Evolutionary conservation across 148 eudicot genomes (phyloP).

Genomic region (Cornus suecica): DNA sequence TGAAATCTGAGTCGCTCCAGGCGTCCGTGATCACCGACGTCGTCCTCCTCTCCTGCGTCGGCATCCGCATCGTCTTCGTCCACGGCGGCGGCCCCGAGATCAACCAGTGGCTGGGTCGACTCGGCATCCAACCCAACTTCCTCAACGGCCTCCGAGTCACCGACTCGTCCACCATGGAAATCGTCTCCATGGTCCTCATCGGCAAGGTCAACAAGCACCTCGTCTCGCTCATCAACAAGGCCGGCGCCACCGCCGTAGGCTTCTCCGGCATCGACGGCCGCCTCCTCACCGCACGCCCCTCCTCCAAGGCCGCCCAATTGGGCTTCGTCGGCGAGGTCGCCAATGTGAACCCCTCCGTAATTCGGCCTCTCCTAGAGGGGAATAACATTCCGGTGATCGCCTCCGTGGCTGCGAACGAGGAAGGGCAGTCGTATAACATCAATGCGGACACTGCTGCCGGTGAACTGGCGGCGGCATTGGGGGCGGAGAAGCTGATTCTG

Average conservation of each 20-base stretch:
- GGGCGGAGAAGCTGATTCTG: slow-evolving; percentile 79
- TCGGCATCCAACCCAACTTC: slow-evolving; percentile 61
- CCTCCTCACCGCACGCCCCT: slow-evolving; percentile 63
- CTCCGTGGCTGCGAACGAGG: slow-evolving; percentile 65
- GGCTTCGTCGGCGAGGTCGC: slow-evolving; percentile 88
- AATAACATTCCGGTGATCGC: slow-evolving; percentile 71
- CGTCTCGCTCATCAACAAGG: slow-evolving; percentile 69
- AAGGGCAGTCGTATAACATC: slow-evolving; percentile 68
- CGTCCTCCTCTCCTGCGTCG: slow-evolving; percentile 69
- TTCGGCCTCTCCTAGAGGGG: slow-evolving; percentile 52
- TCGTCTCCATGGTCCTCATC: slow-evolving; percentile 78
- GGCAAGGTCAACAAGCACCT: slow-evolving; percentile 74
- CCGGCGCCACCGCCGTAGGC: slow-evolving; percentile 77
- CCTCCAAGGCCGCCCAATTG: slow-evolving; percentile 49
- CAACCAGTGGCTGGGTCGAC: slow-evolving; percentile 51
- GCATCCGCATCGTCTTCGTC: slow-evolving; percentile 63
- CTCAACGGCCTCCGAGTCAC: slow-evolving; percentile 72
- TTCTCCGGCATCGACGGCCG: slow-evolving; percentile 72
- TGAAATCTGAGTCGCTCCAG: slow-evolving; percentile 69
- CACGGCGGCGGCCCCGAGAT: slow-evolving; percentile 89
- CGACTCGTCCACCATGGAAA: slow-evolving; percentile 74
- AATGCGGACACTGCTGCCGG: slow-evolving; percentile 88
- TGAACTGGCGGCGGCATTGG: slow-evolving; percentile 70
- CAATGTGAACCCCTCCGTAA: slow-evolving; percentile 48
- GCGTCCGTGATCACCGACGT: slow-evolving; percentile 70